These are phyloP conservation scores for Talaromyces sp. DNA, from an alignment of 2,329 filamentous ascomycete genomes.

Conservation along the genomic window DNA sequence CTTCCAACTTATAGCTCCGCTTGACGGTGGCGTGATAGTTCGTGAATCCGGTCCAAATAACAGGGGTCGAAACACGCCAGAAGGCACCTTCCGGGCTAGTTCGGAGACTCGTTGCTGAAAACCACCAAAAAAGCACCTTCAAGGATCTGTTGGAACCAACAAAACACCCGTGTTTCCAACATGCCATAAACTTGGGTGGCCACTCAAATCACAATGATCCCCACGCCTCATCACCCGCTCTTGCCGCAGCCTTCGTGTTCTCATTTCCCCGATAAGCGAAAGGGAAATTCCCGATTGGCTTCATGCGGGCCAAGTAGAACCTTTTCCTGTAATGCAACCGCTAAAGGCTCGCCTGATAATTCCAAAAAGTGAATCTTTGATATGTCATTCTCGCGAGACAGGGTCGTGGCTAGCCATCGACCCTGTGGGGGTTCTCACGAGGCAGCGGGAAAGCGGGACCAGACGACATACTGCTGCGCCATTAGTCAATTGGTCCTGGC, in stretches of 20 bases:
- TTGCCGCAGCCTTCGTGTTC: not conserved
- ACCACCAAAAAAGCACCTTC: not conserved
- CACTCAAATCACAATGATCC: not conserved
- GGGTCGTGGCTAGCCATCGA: not conserved
- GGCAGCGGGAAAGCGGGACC: not conserved
- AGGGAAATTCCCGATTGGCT: not conserved
- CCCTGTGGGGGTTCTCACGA: not conserved
- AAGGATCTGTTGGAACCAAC: not conserved
- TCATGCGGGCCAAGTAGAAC: not conserved
- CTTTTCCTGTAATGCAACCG: not conserved
- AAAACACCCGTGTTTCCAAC: not conserved
- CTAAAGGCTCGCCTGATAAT: not conserved
- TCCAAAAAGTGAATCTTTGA: not conserved
- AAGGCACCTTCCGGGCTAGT: not conserved
- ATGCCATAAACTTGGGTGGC: not conserved
- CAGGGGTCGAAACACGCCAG: not conserved
- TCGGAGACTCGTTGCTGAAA: not conserved
- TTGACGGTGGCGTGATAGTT: not conserved
- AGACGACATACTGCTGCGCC: not conserved
- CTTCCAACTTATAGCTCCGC: not conserved
- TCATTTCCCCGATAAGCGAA: not conserved
- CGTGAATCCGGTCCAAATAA: not conserved
- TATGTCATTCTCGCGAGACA: not conserved
- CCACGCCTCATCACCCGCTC: not conserved
- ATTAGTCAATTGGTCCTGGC: not conserved